Evolutionary conservation across 2,329 filamentous ascomycete genomes (phyloP), one percentile per base, ranked within the genome.

Genomic region (Elsinoe necatrix): DNA sequence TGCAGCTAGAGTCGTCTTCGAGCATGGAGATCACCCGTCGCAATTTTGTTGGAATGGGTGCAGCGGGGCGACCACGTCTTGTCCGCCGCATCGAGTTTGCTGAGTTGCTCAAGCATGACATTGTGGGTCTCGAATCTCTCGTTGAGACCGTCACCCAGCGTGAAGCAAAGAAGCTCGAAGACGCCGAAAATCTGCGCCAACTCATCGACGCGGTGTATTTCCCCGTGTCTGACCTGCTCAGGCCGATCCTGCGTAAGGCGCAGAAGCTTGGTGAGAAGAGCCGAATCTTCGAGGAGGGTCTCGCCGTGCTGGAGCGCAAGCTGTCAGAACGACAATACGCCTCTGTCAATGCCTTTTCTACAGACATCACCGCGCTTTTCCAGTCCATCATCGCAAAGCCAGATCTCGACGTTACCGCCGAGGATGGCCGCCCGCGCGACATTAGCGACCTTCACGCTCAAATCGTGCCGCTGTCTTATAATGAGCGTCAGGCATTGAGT

Each of bases 1-100:
- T 97, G 57, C 91, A 96, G 70, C 87, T 96, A 79, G 92, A 97
- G 70, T 89, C 89, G 0, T 98, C 97, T 70, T 92, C 92, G 5
- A 95, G 90, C 0, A 95, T 96, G 86, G 93, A 98, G 72, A 85
- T 98, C 62, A 96, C 93, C 1, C 82, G 93, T 54, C 86, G 93
- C 58, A 92, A 97, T 71, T 98, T 96, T 71, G 87, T 87, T n/a
- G 86, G 87, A 35, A 95, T 97, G 89, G 93, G 93, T 5, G 84
- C 87, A 39, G 84, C 83, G 47, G 93, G 93, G 56, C 84, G 85
- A 65, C 80, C 86, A 23, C 81, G 89, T 50, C 77, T 98, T 27
- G 78, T 85, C 52, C 80, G 90, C 58, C 84, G 93, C 43, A 91
- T 97, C 63, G 87, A 92, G 60, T 98, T 98, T 69, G 90, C 89